phyloP scores from a whole-genome alignment of 2,329 filamentous ascomycete genomes.

The Penicillium paneum region DNA sequence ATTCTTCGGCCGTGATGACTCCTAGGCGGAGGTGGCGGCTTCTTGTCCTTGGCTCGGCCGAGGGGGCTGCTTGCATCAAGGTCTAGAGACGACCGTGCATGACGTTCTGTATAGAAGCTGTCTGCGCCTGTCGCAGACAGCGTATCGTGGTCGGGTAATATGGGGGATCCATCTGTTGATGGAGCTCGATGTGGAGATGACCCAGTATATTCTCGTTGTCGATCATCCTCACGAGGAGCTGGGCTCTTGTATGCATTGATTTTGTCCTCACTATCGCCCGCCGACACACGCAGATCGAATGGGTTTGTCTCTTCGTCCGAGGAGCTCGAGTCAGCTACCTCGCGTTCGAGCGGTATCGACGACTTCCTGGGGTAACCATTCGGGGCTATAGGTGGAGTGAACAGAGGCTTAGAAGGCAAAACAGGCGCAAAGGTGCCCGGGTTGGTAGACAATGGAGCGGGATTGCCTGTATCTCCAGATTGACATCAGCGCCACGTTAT shows the following conservation, averaged over 20 bases:
- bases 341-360: conserved; percentile 21
- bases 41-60: conserved; percentile 54
- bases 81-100: conserved; percentile 55
- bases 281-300: conserved; percentile 35
- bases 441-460: conserved; percentile 6
- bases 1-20: conserved; percentile 77
- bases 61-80: conserved; percentile 48
- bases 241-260: conserved; percentile 4
- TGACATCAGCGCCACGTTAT: conserved; percentile 10
- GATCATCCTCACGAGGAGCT: conserved; percentile 11
- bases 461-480: conserved; percentile 7
- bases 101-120: conserved; percentile 42
- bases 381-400: conserved; percentile 17
- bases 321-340: conserved; percentile 29
- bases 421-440: background rate
- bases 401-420: conserved; percentile 10
- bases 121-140: conserved; percentile 3
- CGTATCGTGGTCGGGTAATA: conserved; percentile 5
- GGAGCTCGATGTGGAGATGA: conserved; percentile 25
- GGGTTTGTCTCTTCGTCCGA: conserved; percentile 41
- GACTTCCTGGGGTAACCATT: conserved; percentile 22
- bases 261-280: conserved; percentile 26
- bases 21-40: conserved; percentile 66
- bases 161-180: conserved; percentile 22
- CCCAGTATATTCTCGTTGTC: conserved; percentile 11